These are phyloP conservation scores for Naganishia onofrii DNA, from an alignment of 768 basidiomycete species.

Conservation along the genomic window DNA sequence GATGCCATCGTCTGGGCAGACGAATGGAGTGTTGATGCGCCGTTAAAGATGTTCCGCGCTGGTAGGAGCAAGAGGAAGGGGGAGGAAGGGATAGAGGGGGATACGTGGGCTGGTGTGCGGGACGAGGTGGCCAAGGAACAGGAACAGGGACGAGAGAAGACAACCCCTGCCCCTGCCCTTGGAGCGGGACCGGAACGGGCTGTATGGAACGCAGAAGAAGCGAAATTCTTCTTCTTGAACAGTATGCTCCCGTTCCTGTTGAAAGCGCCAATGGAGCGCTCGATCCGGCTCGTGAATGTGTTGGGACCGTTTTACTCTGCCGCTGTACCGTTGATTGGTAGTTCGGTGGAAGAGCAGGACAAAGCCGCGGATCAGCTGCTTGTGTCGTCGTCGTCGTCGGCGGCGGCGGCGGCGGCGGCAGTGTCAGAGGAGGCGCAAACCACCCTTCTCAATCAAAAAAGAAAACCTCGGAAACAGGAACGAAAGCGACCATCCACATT, in stretches of 20 bases:
- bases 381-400: too few species aligned
- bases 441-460: not conserved
- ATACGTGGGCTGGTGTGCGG: constrained; percentile 12
- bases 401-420: too few species aligned
- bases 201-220: constrained; percentile 45
- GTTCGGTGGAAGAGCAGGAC: constrained; percentile 44
- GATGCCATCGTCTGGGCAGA: constrained; percentile 49
- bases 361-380: constrained; percentile 34
- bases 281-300: constrained; percentile 81
- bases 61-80: not conserved
- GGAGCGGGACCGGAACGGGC: too few species aligned
- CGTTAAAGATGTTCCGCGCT: constrained; percentile 4
- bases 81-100: not conserved
- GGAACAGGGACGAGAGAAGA: not conserved
- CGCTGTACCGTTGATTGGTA: constrained; percentile 58
- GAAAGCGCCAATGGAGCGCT: constrained; percentile 78
- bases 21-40: constrained; percentile 43
- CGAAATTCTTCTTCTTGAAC: constrained; percentile 68
- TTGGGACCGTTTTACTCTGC: constrained; percentile 89
- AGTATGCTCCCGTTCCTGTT: constrained; percentile 75
- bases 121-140: not conserved
- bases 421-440: not conserved
- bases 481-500: constrained; percentile 2
- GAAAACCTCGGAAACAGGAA: too few species aligned
- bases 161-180: not conserved